Base-by-base conservation (phyloP, 1,284 basidiomycete genomes). In the Ganoderma lucidum region DNA sequence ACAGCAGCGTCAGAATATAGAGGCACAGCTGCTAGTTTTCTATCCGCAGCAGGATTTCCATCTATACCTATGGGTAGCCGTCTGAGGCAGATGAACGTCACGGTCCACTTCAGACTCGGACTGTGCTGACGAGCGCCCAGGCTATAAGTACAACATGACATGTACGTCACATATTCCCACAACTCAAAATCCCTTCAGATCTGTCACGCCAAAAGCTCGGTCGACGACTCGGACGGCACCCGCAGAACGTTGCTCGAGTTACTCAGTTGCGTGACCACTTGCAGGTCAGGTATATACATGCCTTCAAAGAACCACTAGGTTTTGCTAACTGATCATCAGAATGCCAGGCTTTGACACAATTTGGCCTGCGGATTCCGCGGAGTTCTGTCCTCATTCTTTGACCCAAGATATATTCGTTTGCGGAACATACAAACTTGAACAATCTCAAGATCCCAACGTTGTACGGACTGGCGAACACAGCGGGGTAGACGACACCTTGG, bases 321-420 rank as follows among this genome's bases (percentile, higher is more conserved):
- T 6, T 39, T 5, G 39, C 41, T 55, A 23, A 51, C 12, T 4
- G 32, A 10, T 9, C 19, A 6, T 5, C 17, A 59, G 32, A 12
- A 76, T 75, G 75, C 6, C 71, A 10, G 67, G 63, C 6, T 83
- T 90, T 75, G 91, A 96, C 80, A 97, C 96, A 0, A 81, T 83
- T 17, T 93, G 89, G 78, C 95, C 95, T 9, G 96, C 96, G n/a
- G 96, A 97, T 80, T 90, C 93, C 19, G 86, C 95, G 68, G 96
- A 98, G 77, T 97, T 96, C 79, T 96, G 95, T 76, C 96, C 95
- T 15, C 86, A 87, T 70, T 83, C 84, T 19, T 81, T 82, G 51
- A 84, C 84, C 55, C 81, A 84, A 17, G 82, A 91, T 73, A 81
- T 96, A n/a, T 87, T 98, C 71, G 91, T 91, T 1, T 96, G 95